A percentile compares a stretch with the other conserved stretches of the same genome.
These are phyloP conservation scores for Aspergillus alliaceus DNA, from an alignment of 2,329 filamentous ascomycete genomes.

Conservation along the genomic window DNA sequence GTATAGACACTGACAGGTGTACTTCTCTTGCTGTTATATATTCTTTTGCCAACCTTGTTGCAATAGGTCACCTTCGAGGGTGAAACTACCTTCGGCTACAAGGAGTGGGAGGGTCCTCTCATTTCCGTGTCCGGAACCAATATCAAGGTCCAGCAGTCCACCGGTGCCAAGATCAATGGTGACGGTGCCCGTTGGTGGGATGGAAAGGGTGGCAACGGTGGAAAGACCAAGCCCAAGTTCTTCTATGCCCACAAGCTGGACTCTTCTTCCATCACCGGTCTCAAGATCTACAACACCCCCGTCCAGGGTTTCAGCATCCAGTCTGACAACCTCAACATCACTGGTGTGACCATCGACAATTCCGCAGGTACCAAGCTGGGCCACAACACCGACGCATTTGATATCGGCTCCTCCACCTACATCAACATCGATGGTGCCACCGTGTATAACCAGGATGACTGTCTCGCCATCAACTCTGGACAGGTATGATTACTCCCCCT, in stretches of 20 bases:
- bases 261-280: conserved; percentile 29
- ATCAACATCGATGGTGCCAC: conserved; percentile 55
- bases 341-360: conserved; percentile 58
- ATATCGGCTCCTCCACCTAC: conserved; percentile 52
- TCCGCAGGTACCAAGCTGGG: conserved; percentile 49
- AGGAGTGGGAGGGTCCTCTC: conserved; percentile 65
- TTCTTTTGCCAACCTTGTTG: not conserved
- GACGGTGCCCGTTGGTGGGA: conserved; percentile 63
- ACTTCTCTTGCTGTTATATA: no score
- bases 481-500: conserved; percentile 16
- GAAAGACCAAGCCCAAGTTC: conserved; percentile 65
- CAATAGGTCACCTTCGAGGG: conserved; percentile 61
- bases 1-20: no score
- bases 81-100: conserved; percentile 66
- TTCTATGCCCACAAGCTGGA: conserved; percentile 48
- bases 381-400: conserved; percentile 63
- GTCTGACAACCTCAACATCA: conserved; percentile 53
- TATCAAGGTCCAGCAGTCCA: conserved; percentile 48
- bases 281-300: conserved; percentile 35
- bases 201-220: conserved; percentile 58
- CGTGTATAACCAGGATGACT: conserved; percentile 64
- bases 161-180: conserved; percentile 56
- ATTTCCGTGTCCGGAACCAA: conserved; percentile 60
- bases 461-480: conserved; percentile 59
- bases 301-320: conserved; percentile 38